These are phyloP conservation scores for Cardiospermum halicacabum DNA, from an alignment of 345 rosid genomes.

Conservation along the genomic window DNA sequence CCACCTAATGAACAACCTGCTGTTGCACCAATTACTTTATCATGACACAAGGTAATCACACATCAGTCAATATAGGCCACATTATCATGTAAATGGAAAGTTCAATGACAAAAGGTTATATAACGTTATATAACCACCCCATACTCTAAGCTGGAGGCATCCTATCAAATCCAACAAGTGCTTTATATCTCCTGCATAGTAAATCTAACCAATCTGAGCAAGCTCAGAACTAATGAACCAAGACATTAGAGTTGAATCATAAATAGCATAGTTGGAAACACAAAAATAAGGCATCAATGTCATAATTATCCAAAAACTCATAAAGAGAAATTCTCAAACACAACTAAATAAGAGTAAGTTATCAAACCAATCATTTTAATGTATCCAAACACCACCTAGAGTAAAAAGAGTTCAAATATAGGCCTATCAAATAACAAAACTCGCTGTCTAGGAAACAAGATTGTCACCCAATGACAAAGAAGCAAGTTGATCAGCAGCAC, in stretches of 20 bases:
- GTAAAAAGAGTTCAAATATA: slow-evolving; percentile 3
- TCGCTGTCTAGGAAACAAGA: slow-evolving; percentile 43
- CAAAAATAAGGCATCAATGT: neutral
- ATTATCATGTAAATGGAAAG: no score
- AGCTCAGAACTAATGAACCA: neutral
- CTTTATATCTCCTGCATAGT: no score
- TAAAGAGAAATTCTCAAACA: neutral
- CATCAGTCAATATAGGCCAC: no score
- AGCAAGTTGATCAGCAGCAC: slow-evolving; percentile 61
- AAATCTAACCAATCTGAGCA: neutral
- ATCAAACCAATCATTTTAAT: neutral
- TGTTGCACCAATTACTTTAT: no score
- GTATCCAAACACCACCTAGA: slow-evolving; percentile 12
- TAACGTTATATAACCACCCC: no score
- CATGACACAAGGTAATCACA: no score
- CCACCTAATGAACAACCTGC: no score
- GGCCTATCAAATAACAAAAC: neutral
- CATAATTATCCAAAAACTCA: slow-evolving; percentile 1
- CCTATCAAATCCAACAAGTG: no score
- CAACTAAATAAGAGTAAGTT: neutral
- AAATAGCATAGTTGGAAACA: neutral
- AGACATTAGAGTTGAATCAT: neutral
- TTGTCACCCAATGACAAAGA: slow-evolving; percentile 64
- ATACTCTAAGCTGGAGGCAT: no score
- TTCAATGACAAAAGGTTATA: no score